Evolutionary conservation across 2,329 filamentous ascomycete genomes (phyloP).

Genomic region (Neofusicoccum sp.): DNA sequence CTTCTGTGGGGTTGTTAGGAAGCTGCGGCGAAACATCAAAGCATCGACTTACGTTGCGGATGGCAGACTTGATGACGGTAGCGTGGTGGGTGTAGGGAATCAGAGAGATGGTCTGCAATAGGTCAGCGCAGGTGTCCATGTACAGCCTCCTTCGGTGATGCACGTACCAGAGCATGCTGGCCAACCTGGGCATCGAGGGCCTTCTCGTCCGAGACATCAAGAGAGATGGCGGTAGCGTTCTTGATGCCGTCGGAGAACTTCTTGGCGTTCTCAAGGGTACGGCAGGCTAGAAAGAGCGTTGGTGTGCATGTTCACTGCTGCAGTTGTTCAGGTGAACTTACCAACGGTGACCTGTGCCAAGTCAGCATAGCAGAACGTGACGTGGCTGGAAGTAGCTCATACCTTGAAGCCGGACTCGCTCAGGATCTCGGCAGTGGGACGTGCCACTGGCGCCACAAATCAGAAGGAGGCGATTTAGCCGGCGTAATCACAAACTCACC

Average conservation of each 20-base stretch:
- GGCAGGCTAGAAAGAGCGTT: slow-evolving; percentile 60
- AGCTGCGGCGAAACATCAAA: background rate
- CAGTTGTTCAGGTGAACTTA: slow-evolving; percentile 29
- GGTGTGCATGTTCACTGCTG: background rate
- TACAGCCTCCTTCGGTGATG: slow-evolving; percentile 24
- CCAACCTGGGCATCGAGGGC: slow-evolving; percentile 79
- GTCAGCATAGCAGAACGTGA: background rate
- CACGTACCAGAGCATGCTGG: slow-evolving; percentile 68
- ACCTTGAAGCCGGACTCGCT: slow-evolving; percentile 57
- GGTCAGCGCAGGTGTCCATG: slow-evolving; percentile 33
- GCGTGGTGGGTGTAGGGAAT: slow-evolving; percentile 93
- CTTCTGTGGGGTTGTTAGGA: slow-evolving; percentile 52
- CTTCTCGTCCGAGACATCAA: slow-evolving; percentile 75
- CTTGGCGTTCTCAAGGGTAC: slow-evolving; percentile 75
- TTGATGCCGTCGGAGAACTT: slow-evolving; percentile 68
- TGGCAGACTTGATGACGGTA: slow-evolving; percentile 87
- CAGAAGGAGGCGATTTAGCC: background rate
- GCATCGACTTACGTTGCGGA: slow-evolving; percentile 54
- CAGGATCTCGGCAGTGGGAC: slow-evolving; percentile 59
- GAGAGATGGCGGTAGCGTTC: slow-evolving; percentile 71
- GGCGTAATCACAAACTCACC: slow-evolving; percentile 21
- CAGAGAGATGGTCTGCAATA: slow-evolving; percentile 49
- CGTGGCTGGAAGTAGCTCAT: background rate
- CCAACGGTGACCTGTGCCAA: slow-evolving; percentile 46
- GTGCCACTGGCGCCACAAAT: slow-evolving; percentile 38